Base-by-base conservation (phyloP, 768 basidiomycete species). In the Hygrophoropsis aurantiaca region DNA sequence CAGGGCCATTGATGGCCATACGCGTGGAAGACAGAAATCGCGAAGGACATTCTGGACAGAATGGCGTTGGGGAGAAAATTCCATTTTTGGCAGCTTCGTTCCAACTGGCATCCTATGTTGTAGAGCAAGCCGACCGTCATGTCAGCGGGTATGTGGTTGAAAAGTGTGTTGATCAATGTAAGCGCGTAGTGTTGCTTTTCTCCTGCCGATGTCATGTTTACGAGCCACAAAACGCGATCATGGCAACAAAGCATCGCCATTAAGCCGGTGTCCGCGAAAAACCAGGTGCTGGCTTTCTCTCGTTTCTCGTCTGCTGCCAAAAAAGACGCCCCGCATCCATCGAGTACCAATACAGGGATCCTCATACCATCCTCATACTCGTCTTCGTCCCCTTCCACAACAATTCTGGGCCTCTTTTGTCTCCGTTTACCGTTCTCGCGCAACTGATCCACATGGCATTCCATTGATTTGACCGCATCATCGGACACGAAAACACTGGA, bases 1-100 rank as follows among this genome's bases (percentile, higher is more conserved):
- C 68, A 69, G 3, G 58, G 42, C 66, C 68, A 69, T 37, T 67
- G 54, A 35, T 70, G 68, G 1, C 60, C 65, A 45, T 63, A 68
- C 0, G 65, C 67, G 51, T 72, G 69, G 62, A 72, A 66, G 1
- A 60, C 67, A 5, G 60, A 63, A 3, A 65, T 59, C 1, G 55
- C 54, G 21, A 64, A 67, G 2, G 25, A 18, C 11, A 71, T 18
- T 2, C 50, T 33, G 1, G 19, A 27, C 24, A 40, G 26, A 2
- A 44, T 23, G 3, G 39, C 38, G 26, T 44, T 19, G 8, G 34
- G 21, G 0, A 48, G 41, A 9, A 48, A n/a, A 0, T 40, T 32
- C 41, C 30, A 42, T 8, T 48, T 48, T 19, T 9, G 40, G 54
- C 53, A 24, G 58, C 27, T 38, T 37, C 40, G 58, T 58, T 16